Base-by-base conservation (phyloP, 805 yeast genomes). In the Huiozyma sinensis region DNA sequence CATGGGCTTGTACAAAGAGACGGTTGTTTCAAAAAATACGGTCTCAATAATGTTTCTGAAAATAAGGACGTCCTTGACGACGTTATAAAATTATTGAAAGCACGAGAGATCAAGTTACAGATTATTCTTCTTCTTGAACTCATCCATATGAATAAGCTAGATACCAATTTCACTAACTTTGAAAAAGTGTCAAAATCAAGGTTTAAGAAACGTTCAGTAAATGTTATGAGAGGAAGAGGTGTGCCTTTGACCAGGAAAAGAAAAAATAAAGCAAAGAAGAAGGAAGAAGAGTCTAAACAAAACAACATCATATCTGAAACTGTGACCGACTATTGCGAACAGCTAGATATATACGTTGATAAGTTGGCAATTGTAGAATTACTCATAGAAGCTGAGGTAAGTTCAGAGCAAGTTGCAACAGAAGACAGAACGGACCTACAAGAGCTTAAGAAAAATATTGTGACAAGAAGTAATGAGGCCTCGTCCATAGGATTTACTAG, bases 21-120 rank as follows among this genome's bases (percentile, higher is more conserved):
- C 3, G 39, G 41, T 7, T 49, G 46, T 36, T 42, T 57, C 5
- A 39, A 40, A 27, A 50, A 47, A 37, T 49, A 45, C 17, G 38
- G 37, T 24, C 28, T 46, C 6, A 8, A 36, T 9, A 43, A 29
- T 9, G 35, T 29, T 24, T 42, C 35, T 7, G 44, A 34, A 11
- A 31, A 42, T 2, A 36, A 36, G 12, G 53, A 50, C 6, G 61
- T 61, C 28, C 50, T 54, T 7, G 36, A 63, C 1, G 65, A 60
- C 11, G 47, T 72, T 1, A 53, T 66, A 2, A 55, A 63, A 34
- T 67, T 69, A 34, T 60, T 77, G 46, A 77, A 76, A 48, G 63
- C 73, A 2, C 60, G 81, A 33, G 83, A 77, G 49, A 72, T 79
- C 1, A 80, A 76, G 48, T 53, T 78, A 31, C 83, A 78, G 52